phyloP scores from a whole-genome alignment of 108 stramenopile genomes.

The Cylindrotheca closterium region DNA sequence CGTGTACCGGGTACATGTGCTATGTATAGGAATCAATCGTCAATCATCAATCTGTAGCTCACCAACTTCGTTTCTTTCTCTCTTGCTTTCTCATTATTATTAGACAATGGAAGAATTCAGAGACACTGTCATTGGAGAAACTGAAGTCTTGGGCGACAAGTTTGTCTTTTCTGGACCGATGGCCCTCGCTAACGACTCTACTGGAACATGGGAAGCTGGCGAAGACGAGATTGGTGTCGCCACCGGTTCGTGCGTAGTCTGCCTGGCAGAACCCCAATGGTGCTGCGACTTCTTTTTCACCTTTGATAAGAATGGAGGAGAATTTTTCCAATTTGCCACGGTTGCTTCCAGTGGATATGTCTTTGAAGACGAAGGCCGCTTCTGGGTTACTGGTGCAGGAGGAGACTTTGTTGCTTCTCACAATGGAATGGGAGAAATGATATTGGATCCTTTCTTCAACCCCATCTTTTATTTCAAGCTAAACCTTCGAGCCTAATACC shows the following conservation, averaged over 20 bases:
- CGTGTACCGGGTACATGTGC: no score
- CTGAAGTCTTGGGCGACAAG: constrained; percentile 12
- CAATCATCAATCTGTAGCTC: no score
- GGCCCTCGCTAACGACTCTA: constrained; percentile 9
- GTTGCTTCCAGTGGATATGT: constrained; percentile 14
- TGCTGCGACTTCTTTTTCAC: constrained; percentile 21
- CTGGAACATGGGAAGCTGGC: constrained; percentile 1
- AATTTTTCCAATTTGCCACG: constrained; percentile 8
- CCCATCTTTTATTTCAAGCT: constrained; percentile 26
- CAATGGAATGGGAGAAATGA: constrained; percentile 10
- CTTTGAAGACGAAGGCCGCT: constrained; percentile 19
- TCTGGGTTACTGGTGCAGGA: constrained; percentile 26
- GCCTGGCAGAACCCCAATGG: neutral
- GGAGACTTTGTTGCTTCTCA: constrained; percentile 1
- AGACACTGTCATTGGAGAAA: constrained; percentile 4
- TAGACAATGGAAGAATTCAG: constrained; percentile 31
- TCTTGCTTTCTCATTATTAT: neutral
- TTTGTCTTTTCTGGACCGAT: constrained; percentile 29
- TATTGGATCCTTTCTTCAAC: constrained; percentile 27
- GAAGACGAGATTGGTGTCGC: constrained; percentile 5
- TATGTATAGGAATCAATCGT: no score
- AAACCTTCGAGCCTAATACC: constrained; percentile 8
- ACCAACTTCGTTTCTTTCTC: neutral
- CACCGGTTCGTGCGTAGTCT: constrained; percentile 9
- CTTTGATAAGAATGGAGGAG: constrained; percentile 15